Conservation (phyloP, 2,329 filamentous ascomycete genomes). For the Colletotrichum navitas region DNA sequence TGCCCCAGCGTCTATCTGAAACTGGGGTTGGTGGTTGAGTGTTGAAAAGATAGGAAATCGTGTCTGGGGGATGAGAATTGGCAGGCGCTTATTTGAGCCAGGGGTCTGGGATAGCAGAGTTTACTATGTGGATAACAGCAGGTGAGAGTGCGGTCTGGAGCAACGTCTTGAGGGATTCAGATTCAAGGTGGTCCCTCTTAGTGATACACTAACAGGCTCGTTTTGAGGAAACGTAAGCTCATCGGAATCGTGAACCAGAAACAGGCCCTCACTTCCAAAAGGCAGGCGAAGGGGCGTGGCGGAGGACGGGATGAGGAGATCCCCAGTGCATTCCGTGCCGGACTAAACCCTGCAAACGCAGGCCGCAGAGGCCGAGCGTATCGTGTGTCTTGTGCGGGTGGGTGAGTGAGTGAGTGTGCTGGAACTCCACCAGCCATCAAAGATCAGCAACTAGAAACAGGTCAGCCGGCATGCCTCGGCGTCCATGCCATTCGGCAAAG, state of each 20-base stretch:
- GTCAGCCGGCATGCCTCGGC: conserved; percentile 12
- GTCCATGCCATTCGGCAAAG: conserved; percentile 11
- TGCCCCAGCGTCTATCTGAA: not conserved
- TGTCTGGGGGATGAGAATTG: not conserved
- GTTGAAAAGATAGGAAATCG: not conserved
- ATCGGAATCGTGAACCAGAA: conserved; percentile 18
- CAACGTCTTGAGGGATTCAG: not conserved
- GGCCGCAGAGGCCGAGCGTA: not conserved
- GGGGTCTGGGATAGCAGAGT: not conserved
- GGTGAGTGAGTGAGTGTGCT: not conserved
- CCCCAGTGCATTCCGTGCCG: not conserved
- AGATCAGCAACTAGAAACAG: conserved; percentile 27
- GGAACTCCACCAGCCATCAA: not conserved
- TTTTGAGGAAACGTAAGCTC: not conserved
- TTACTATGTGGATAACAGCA: not conserved
- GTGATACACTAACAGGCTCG: not conserved
- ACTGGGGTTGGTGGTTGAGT: not conserved
- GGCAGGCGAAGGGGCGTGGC: not conserved
- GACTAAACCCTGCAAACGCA: too few relatives aligned
- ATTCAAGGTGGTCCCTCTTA: not conserved
- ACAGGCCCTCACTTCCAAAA: not conserved
- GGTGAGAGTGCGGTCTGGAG: not conserved
- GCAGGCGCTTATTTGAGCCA: not conserved
- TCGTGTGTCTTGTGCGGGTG: not conserved
- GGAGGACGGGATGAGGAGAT: not conserved